Evolutionary conservation across 2,329 filamentous ascomycete genomes (phyloP).

Genomic region (Fusarium nisikadoi): DNA sequence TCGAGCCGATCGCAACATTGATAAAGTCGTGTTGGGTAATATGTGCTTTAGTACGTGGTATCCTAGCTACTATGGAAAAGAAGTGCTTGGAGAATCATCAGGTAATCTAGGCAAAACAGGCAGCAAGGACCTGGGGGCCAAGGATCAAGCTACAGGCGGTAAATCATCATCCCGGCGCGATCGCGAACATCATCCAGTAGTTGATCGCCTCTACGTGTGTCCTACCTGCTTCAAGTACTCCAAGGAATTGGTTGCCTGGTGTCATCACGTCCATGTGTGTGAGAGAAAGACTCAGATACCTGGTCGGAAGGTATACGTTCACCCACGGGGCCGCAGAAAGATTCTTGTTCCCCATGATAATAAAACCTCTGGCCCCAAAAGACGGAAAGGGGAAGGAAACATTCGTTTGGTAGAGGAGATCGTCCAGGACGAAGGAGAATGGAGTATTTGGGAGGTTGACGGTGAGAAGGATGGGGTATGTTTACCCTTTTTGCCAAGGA

Average conservation of each 20-base stretch:
- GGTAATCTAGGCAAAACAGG: constrained; percentile 45
- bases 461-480: constrained; percentile 82
- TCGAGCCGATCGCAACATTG: constrained; percentile 77
- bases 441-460: constrained; percentile 92
- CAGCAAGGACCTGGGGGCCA: constrained; percentile 44
- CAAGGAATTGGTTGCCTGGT: constrained; percentile 68
- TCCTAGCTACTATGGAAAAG: constrained; percentile 88
- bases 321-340: constrained; percentile 60
- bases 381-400: constrained; percentile 51
- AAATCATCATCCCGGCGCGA: constrained; percentile 48
- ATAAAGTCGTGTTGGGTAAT: constrained; percentile 86
- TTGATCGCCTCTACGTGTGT: constrained; percentile 84
- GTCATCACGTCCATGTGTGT: constrained; percentile 68
- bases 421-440: constrained; percentile 73
- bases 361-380: constrained; percentile 50
- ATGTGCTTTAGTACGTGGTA: constrained; percentile 92
- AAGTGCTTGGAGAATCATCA: constrained; percentile 65
- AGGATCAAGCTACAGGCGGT: constrained; percentile 40
- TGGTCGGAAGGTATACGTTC: constrained; percentile 78
- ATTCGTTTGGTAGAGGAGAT: constrained; percentile 55
- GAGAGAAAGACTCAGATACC: constrained; percentile 63
- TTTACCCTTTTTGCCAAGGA: constrained; percentile 22
- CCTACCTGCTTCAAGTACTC: constrained; percentile 95
- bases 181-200: constrained; percentile 55
- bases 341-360: constrained; percentile 52